Conservation (phyloP, 805 yeast species). For the Blastobotrys peoriensis region DNA sequence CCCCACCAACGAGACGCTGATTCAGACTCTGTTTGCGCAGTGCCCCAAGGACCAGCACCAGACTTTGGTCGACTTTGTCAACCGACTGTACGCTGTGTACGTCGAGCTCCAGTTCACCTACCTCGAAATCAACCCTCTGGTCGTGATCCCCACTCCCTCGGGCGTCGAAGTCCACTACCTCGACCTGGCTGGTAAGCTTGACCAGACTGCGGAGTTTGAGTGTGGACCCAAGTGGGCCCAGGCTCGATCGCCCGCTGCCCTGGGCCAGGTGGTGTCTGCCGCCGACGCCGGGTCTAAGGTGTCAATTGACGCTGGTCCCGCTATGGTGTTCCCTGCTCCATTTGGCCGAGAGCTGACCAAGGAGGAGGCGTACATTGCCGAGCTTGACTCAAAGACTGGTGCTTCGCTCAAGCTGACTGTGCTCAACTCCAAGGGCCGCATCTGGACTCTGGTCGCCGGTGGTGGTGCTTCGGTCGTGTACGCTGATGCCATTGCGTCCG, state of each 20-base stretch:
- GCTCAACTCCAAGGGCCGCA: constrained; percentile 38
- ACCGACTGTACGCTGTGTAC: constrained; percentile 42
- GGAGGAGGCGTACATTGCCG: constrained; percentile 44
- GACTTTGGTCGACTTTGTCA: constrained; percentile 39
- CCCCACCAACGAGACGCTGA: constrained; percentile 35
- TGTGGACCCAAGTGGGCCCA: constrained; percentile 45
- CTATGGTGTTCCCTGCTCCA: constrained; percentile 45
- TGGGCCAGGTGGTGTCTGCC: constrained; percentile 29
- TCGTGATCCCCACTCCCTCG: constrained; percentile 35
- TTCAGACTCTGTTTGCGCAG: constrained; percentile 31
- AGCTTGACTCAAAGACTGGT: constrained; percentile 43
- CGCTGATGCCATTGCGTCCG: constrained; percentile 44
- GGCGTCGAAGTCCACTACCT: constrained; percentile 40
- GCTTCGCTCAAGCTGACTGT: constrained; percentile 41
- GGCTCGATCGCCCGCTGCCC: constrained; percentile 39
- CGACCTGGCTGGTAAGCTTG: constrained; percentile 43
- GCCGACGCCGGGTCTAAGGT: constrained; percentile 20
- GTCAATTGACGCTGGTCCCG: constrained; percentile 40
- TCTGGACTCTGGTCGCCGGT: constrained; percentile 45
- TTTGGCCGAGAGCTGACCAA: constrained; percentile 40
- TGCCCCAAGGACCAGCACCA: constrained; percentile 37
- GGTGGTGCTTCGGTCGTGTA: constrained; percentile 45
- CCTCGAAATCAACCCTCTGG: constrained; percentile 42
- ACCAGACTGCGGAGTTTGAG: constrained; percentile 44
- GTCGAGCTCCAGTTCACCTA: constrained; percentile 43